A percentile compares a stretch with the other conserved stretches of the same genome.
Evolutionary conservation across 2,329 filamentous ascomycete genomes (phyloP).

Genomic region (Fusarium virguliforme): DNA sequence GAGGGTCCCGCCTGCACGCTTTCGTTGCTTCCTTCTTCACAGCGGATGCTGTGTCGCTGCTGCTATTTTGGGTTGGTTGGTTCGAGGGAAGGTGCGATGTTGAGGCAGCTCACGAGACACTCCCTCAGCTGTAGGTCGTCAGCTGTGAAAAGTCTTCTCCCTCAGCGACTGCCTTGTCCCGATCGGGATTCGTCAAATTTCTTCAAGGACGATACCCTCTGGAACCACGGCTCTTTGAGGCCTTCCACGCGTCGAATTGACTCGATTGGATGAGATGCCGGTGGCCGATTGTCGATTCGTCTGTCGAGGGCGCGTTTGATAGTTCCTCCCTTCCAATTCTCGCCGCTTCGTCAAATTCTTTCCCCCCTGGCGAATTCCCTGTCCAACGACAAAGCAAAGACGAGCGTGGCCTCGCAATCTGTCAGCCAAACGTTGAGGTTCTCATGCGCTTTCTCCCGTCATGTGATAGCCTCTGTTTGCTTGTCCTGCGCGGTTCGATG

Average conservation of each 20-base stretch:
- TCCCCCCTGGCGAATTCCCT: conserved; percentile 2
- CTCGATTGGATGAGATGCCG: conserved; percentile 11
- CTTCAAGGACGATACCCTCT: conserved; percentile 4
- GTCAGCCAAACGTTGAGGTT: neutral
- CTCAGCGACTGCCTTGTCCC: conserved; percentile 12
- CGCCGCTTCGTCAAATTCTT: conserved; percentile 11
- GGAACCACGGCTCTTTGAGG: neutral
- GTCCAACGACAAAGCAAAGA: neutral
- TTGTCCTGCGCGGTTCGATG: conserved; percentile 8
- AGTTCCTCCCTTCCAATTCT: conserved; percentile 20
- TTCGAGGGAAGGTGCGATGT: conserved; percentile 36
- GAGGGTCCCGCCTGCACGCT: conserved; percentile 36
- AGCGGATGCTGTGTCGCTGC: conserved; percentile 17
- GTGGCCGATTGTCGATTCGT: conserved; percentile 15
- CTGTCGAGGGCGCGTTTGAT: neutral
- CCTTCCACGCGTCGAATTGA: conserved; percentile 24
- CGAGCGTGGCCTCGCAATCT: neutral
- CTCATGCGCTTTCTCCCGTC: neutral
- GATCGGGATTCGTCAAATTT: conserved; percentile 15
- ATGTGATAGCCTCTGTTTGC: neutral
- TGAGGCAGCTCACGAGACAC: conserved; percentile 20
- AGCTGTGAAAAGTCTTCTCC: conserved; percentile 31
- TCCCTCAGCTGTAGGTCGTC: conserved; percentile 17
- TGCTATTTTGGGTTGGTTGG: conserved; percentile 25
- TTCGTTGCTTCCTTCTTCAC: conserved; percentile 30